Evolutionary conservation across 2,329 filamentous ascomycete genomes (phyloP).

Genomic region (Alternaria longipes): DNA sequence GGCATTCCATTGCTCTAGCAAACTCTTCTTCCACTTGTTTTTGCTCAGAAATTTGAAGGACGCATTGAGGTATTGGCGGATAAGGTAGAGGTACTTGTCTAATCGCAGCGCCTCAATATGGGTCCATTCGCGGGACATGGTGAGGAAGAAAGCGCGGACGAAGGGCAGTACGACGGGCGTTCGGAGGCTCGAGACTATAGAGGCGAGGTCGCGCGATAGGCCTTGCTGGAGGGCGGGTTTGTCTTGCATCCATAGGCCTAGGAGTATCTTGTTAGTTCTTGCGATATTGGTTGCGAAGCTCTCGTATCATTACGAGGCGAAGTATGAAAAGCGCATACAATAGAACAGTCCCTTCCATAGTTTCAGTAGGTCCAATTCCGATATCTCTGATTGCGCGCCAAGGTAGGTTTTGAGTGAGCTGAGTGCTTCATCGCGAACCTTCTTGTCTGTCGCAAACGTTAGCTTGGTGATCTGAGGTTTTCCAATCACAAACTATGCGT

Average conservation of each 20-base stretch:
- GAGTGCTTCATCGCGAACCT: conserved; percentile 79
- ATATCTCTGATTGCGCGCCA: conserved; percentile 67
- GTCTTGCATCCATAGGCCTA: conserved; percentile 90
- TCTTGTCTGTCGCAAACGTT: conserved; percentile 69
- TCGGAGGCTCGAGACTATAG: conserved; percentile 70
- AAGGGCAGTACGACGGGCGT: conserved; percentile 53
- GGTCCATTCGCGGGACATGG: conserved; percentile 61
- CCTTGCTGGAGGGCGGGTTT: conserved; percentile 86
- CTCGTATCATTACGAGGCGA: background rate
- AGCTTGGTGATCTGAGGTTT: background rate
- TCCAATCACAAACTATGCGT: conserved; percentile 38
- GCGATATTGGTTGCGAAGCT: background rate
- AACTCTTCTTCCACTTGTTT: conserved; percentile 51
- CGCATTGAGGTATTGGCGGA: conserved; percentile 79
- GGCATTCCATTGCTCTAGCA: conserved; percentile 56
- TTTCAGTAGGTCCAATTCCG: conserved; percentile 78
- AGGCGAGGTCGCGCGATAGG: conserved; percentile 79
- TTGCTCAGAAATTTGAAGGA: conserved; percentile 65
- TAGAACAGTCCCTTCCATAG: conserved; percentile 97
- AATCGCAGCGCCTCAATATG: conserved; percentile 66
- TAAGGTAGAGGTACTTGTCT: conserved; percentile 91
- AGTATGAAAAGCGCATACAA: conserved; percentile 57
- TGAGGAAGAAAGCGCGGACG: conserved; percentile 61
- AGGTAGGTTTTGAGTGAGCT: conserved; percentile 81
- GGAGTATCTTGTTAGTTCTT: conserved; percentile 15